A percentile compares a stretch with the other conserved stretches of the same genome.
Evolutionary conservation across 2,329 filamentous ascomycete genomes (phyloP).

Genomic region (Dactylellina cionopaga): DNA sequence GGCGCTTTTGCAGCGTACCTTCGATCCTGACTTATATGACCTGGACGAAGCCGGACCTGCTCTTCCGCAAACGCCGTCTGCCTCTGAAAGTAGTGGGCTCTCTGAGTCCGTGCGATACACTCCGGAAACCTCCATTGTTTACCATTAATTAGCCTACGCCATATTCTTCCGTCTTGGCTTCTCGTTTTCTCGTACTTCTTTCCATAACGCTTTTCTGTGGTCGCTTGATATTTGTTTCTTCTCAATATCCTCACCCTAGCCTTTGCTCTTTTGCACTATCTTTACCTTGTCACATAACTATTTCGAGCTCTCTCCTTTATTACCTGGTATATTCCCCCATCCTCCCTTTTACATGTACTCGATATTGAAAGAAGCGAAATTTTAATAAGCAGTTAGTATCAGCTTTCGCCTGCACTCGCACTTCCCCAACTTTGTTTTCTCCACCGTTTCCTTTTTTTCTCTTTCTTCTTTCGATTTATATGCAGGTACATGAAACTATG

Average conservation of each 20-base stretch:
- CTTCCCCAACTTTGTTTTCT: background rate
- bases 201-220: constrained; percentile 38
- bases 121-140: too few species aligned
- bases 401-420: constrained; percentile 2
- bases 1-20: background rate
- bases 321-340: background rate
- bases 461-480: background rate
- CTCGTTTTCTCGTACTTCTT: too few species aligned
- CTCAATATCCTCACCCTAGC: too few species aligned
- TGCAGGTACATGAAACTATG: constrained; percentile 38
- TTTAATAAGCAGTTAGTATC: background rate
- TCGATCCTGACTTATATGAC: background rate
- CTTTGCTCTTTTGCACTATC: too few species aligned
- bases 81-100: background rate
- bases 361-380: constrained; percentile 1
- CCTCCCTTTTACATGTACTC: background rate
- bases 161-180: background rate
- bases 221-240: constrained; percentile 21
- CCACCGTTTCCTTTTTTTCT: constrained; percentile 2
- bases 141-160: too few species aligned
- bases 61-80: constrained; percentile 6
- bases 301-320: background rate
- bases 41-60: background rate
- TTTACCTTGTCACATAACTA: too few species aligned
- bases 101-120: background rate